Evolutionary conservation across 2,329 filamentous ascomycete species (phyloP).

Genomic region (Alternaria rosae): DNA sequence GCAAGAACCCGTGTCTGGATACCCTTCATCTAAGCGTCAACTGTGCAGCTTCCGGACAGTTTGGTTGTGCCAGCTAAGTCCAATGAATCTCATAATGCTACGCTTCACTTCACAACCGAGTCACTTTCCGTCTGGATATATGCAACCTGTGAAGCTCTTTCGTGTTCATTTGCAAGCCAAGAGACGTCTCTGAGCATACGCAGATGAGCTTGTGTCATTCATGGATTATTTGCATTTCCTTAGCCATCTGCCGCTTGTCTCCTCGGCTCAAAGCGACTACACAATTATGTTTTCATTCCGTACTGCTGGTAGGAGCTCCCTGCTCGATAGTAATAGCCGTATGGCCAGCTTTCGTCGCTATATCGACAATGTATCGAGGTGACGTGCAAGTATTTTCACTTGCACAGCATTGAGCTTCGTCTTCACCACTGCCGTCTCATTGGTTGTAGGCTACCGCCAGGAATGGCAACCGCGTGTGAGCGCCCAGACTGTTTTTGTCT

Average conservation of each 20-base stretch:
- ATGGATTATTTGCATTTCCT: background rate
- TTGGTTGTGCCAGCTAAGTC: background rate
- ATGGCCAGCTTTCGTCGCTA: background rate
- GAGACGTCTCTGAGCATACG: background rate
- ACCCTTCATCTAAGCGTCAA: conserved; percentile 67
- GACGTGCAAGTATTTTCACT: background rate
- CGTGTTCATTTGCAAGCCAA: background rate
- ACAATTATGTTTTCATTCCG: background rate
- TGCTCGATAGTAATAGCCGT: background rate
- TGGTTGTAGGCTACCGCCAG: background rate
- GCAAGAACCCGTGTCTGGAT: conserved; percentile 77
- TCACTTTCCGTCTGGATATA: background rate
- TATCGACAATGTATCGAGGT: background rate
- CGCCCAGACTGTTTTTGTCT: background rate
- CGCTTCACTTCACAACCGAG: background rate
- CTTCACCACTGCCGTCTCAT: background rate
- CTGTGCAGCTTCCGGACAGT: background rate
- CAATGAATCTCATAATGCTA: background rate
- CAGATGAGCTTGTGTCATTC: background rate
- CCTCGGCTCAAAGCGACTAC: background rate
- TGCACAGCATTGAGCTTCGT: background rate
- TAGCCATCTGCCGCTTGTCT: background rate
- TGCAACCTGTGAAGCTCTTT: background rate
- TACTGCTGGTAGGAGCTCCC: background rate
- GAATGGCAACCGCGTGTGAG: background rate